phyloP scores from a whole-genome alignment of 345 rosid genomes.

The Limnanthes douglasii region DNA sequence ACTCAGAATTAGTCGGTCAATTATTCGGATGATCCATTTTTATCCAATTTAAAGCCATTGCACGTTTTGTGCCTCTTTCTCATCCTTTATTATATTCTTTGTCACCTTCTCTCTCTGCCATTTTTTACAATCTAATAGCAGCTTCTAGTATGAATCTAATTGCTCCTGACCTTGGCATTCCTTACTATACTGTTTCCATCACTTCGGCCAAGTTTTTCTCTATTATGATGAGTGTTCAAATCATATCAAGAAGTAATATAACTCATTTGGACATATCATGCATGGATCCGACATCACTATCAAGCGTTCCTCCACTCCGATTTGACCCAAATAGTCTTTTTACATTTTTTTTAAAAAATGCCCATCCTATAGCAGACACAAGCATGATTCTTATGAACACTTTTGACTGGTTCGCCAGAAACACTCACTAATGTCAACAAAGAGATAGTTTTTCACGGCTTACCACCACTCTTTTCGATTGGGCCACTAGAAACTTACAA shows the following conservation, averaged over 20 bases:
- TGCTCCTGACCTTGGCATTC: conserved; percentile 12
- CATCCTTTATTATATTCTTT: conserved; percentile 12
- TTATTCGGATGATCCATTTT: conserved; percentile 15
- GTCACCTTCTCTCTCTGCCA: conserved; percentile 25
- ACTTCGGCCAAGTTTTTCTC: too few relatives aligned
- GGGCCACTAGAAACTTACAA: conserved; percentile 22
- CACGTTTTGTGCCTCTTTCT: conserved; percentile 21
- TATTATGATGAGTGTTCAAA: too few relatives aligned
- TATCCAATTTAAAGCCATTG: conserved; percentile 18
- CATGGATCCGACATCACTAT: conserved; percentile 11
- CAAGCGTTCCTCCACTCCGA: conserved; percentile 23
- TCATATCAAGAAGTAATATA: conserved; percentile 13
- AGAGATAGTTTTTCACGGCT: conserved; percentile 3
- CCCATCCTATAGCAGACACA: neutral
- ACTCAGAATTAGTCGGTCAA: conserved; percentile 5
- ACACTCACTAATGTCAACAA: conserved; percentile 10
- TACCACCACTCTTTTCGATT: conserved; percentile 17
- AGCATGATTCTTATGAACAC: conserved; percentile 23
- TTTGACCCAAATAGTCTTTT: too few relatives aligned
- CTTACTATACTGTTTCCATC: conserved; percentile 14
- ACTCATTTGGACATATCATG: conserved; percentile 20
- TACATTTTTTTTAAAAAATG: conserved; percentile 7
- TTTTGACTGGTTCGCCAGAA: conserved; percentile 13
- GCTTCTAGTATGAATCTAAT: conserved; percentile 7
- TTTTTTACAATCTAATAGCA: conserved; percentile 14